Conservation (phyloP, 1,284 basidiomycete species). For the Naganishia liquefaciens region DNA sequence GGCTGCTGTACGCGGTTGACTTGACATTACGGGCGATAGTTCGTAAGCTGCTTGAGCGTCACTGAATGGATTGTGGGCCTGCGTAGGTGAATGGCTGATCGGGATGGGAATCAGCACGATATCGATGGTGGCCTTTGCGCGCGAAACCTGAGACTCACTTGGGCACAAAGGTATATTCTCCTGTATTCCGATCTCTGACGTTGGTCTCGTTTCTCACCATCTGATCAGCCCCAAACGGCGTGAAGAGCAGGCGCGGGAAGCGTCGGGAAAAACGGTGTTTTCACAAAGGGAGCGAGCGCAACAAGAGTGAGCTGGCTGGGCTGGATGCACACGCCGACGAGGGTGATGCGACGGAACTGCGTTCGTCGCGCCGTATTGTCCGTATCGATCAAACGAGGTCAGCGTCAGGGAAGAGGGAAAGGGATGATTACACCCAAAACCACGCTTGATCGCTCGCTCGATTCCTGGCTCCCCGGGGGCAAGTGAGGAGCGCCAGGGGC, state of each 20-base stretch:
- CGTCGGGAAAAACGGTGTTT: neutral
- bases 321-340: too few relatives aligned
- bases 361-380: too few relatives aligned
- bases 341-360: too few relatives aligned
- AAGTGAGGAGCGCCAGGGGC: too few relatives aligned
- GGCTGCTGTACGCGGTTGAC: neutral
- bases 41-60: slow-evolving; percentile 6
- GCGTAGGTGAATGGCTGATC: slow-evolving; percentile 13
- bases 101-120: neutral
- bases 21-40: slow-evolving; percentile 7
- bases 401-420: too few relatives aligned
- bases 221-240: neutral
- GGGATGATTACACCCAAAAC: too few relatives aligned
- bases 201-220: slow-evolving; percentile 21
- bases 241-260: neutral
- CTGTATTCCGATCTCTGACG: slow-evolving; percentile 13
- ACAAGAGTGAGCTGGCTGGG: too few relatives aligned
- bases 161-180: slow-evolving; percentile 26
- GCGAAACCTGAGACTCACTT: neutral
- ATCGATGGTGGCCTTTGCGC: neutral
- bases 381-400: too few relatives aligned
- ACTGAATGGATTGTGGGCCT: slow-evolving; percentile 17
- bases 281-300: slow-evolving; percentile 1
- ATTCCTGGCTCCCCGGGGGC: too few relatives aligned
- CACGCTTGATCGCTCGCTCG: too few relatives aligned